Evolutionary conservation across 164 flowering plant species (phyloP).

Genomic region (Tinospora cordifolia): DNA sequence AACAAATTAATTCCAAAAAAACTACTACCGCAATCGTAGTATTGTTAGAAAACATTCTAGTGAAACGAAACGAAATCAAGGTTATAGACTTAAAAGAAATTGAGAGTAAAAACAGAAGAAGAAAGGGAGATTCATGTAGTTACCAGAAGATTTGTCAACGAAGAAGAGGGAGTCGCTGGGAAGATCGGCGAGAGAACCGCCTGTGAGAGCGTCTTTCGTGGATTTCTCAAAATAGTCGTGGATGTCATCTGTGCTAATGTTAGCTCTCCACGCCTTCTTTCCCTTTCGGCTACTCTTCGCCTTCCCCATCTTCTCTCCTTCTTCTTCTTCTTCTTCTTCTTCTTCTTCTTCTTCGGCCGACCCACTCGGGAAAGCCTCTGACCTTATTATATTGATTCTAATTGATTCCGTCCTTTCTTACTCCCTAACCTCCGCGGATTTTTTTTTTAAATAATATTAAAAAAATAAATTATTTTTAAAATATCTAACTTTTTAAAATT

Average conservation of each 20-base stretch:
- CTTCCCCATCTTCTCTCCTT: slow-evolving; percentile 50
- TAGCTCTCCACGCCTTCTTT: slow-evolving; percentile 94
- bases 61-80: background rate
- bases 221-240: slow-evolving; percentile 69
- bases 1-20: background rate
- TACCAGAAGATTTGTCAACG: slow-evolving; percentile 78
- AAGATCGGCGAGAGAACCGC: slow-evolving; percentile 56
- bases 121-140: background rate
- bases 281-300: slow-evolving; percentile 75
- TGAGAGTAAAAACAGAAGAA: background rate
- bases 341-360: too few species aligned
- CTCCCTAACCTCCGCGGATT: too few species aligned
- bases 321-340: too few species aligned
- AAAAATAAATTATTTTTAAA: too few species aligned
- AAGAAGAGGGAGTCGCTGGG: slow-evolving; percentile 71
- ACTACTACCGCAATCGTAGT: background rate
- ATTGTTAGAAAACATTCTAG: background rate
- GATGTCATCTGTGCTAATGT: slow-evolving; percentile 75
- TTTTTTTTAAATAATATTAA: too few species aligned
- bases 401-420: too few species aligned
- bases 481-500: too few species aligned
- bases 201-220: slow-evolving; percentile 85
- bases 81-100: background rate
- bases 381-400: too few species aligned
- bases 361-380: too few species aligned